A percentile compares a stretch with the other conserved stretches of the same genome.
phyloP scores from a whole-genome alignment of 306 rosid species.

The Macrotyloma uniflorum region DNA sequence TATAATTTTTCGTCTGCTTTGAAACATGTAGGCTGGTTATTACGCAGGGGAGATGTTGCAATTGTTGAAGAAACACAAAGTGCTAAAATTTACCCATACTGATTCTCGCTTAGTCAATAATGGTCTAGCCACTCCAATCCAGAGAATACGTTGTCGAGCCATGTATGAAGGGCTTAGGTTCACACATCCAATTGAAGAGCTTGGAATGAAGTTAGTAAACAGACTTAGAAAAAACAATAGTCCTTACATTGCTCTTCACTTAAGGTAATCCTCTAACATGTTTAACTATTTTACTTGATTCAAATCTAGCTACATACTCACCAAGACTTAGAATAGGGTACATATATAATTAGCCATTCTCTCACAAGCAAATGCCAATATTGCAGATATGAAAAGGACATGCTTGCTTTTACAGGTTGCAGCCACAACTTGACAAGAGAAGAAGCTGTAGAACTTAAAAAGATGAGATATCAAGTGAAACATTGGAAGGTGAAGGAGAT shows the following conservation, averaged over 20 bases:
- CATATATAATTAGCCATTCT: neutral
- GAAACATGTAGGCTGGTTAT: constrained; percentile 53
- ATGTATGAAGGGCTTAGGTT: constrained; percentile 65
- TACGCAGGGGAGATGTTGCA: constrained; percentile 48
- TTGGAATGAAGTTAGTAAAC: constrained; percentile 56
- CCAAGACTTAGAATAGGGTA: neutral
- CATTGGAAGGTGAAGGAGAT: constrained; percentile 74
- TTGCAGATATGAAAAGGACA: constrained; percentile 77
- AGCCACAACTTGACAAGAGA: constrained; percentile 56
- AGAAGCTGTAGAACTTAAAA: constrained; percentile 47
- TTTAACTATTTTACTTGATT: too few species aligned
- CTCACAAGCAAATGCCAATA: neutral
- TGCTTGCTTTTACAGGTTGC: constrained; percentile 84
- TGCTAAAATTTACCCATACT: constrained; percentile 57
- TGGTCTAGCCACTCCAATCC: constrained; percentile 50
- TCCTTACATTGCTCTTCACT: constrained; percentile 65
- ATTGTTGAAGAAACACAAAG: constrained; percentile 50
- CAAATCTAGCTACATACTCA: too few species aligned
- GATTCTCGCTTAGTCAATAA: constrained; percentile 70
- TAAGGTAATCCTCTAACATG: constrained; percentile 51
- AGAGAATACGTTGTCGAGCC: constrained; percentile 63
- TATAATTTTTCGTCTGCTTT: neutral
- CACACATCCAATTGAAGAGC: constrained; percentile 53
- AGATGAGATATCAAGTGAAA: constrained; percentile 48
- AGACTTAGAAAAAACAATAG: constrained; percentile 49